phyloP scores from a whole-genome alignment of 2,329 filamentous ascomycete species.

The Aspergillus aculeatus region DNA sequence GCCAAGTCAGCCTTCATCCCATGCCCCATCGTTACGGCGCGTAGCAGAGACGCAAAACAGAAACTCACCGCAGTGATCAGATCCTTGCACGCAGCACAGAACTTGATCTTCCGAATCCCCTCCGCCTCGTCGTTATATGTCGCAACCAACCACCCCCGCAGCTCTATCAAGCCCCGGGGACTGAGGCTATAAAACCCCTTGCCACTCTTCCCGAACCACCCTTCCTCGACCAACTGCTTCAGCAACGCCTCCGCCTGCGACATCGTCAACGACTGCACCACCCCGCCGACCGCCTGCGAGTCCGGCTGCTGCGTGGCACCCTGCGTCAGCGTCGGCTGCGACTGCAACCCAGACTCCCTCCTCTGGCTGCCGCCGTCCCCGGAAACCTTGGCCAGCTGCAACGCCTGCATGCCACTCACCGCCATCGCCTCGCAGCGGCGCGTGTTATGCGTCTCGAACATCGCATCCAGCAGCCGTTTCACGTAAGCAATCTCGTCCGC shows the following conservation, averaged over 20 bases:
- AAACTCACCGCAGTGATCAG: conserved; percentile 69
- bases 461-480: conserved; percentile 80
- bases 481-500: conserved; percentile 87
- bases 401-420: conserved; percentile 73
- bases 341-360: conserved; percentile 32
- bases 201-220: conserved; percentile 77
- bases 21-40: not conserved
- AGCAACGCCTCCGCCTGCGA: conserved; percentile 75
- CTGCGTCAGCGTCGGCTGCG: conserved; percentile 33
- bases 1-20: conserved; percentile 6
- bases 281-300: conserved; percentile 14
- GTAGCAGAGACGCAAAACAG: not conserved
- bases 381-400: conserved; percentile 59
- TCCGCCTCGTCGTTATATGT: conserved; percentile 78
- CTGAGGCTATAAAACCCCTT: conserved; percentile 73
- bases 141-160: conserved; percentile 78
- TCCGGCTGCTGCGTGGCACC: conserved; percentile 25
- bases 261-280: conserved; percentile 63
- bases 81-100: conserved; percentile 84
- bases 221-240: conserved; percentile 68
- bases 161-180: conserved; percentile 77
- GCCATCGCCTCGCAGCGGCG: conserved; percentile 79
- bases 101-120: conserved; percentile 72
- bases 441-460: conserved; percentile 89
- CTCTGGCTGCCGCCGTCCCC: conserved; percentile 42